phyloP scores from a whole-genome alignment of 139 green algal genomes.

The Zygnema circumcarinatum region DNA sequence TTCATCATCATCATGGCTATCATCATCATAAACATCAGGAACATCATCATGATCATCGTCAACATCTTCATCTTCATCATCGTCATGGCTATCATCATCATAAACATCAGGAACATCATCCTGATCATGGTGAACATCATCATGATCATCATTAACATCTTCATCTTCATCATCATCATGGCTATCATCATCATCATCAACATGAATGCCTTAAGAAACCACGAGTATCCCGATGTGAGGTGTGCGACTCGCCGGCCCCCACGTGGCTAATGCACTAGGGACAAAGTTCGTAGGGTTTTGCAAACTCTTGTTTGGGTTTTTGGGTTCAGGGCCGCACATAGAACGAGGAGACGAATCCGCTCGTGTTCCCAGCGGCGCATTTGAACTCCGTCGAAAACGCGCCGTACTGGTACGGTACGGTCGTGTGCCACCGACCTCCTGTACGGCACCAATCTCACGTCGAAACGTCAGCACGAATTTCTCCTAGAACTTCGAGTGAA shows the following conservation, averaged over 20 bases:
- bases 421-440: slow-evolving; percentile 22
- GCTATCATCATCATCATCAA: neutral
- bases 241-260: neutral
- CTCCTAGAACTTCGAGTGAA: neutral
- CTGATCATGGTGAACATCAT: neutral
- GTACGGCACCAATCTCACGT: too few species aligned
- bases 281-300: neutral
- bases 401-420: slow-evolving; percentile 17
- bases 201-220: neutral
- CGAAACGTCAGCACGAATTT: too few species aligned
- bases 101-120: neutral
- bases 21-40: neutral
- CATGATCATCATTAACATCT: neutral
- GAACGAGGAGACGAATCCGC: slow-evolving; percentile 43
- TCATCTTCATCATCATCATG: neutral
- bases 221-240: too few species aligned
- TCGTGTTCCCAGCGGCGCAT: slow-evolving; percentile 33
- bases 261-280: neutral
- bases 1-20: neutral
- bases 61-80: neutral
- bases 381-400: slow-evolving; percentile 28
- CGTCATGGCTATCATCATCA: neutral
- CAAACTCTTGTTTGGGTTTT: neutral
- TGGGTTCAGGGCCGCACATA: slow-evolving; percentile 16
- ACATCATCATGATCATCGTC: neutral